phyloP scores from a whole-genome alignment of 2,329 filamentous ascomycete genomes.

The Dactylellina cionopaga region DNA sequence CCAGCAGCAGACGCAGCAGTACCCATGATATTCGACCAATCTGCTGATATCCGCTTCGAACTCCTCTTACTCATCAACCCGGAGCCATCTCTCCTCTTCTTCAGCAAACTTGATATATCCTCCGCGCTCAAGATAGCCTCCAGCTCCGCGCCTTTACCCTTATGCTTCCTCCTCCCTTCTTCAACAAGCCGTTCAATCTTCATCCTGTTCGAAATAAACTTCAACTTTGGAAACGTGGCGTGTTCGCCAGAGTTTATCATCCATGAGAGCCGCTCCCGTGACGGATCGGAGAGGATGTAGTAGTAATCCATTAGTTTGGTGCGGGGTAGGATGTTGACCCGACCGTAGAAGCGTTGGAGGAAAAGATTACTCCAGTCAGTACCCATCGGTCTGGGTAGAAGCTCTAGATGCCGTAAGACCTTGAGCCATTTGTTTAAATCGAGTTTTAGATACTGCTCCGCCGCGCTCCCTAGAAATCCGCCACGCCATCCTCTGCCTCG shows the following conservation, averaged over 20 bases:
- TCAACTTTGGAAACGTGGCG: slow-evolving; percentile 87
- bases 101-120: slow-evolving; percentile 67
- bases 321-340: slow-evolving; percentile 95
- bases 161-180: slow-evolving; percentile 68
- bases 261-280: slow-evolving; percentile 75
- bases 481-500: slow-evolving; percentile 94
- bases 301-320: slow-evolving; percentile 80
- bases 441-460: slow-evolving; percentile 94
- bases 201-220: slow-evolving; percentile 88
- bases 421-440: slow-evolving; percentile 98
- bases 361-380: slow-evolving; percentile 98
- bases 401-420: slow-evolving; percentile 88
- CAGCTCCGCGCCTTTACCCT: slow-evolving; percentile 65
- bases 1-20: slow-evolving; percentile 19
- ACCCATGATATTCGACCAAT: slow-evolving; percentile 18
- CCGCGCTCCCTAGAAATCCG: slow-evolving; percentile 89
- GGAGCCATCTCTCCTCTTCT: neutral
- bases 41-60: slow-evolving; percentile 31
- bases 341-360: slow-evolving; percentile 93
- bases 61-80: slow-evolving; percentile 26
- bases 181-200: slow-evolving; percentile 80
- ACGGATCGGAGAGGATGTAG: slow-evolving; percentile 86
- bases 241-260: slow-evolving; percentile 94
- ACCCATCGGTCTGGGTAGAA: slow-evolving; percentile 86
- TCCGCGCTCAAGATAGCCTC: slow-evolving; percentile 72